Base-by-base conservation (phyloP, 352 stramenopile genomes). In the Phytophthora gonapodyides region DNA sequence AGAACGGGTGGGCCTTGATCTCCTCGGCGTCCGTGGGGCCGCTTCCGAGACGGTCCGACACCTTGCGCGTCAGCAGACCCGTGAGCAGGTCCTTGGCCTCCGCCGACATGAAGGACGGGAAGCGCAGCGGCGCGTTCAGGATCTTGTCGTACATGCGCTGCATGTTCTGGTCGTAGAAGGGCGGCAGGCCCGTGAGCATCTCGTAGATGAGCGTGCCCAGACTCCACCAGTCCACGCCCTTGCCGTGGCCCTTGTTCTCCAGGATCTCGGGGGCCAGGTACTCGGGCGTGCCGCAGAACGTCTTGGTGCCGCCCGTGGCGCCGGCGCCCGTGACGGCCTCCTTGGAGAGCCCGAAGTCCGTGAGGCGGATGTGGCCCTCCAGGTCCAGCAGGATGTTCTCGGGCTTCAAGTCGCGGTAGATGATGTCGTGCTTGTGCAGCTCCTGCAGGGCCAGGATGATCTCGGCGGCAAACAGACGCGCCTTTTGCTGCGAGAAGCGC, bases 321-420 rank as follows among this genome's bases (percentile, higher is more conserved):
- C 82, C 88, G 35, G 87, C 85, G 42, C 91, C 87, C 7, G 83
- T 91, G 12, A 98, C 88, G 8, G 88, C 90, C 51, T 97, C 88
- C 74, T 98, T 98, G 47, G 83, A 96, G n/a, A 98, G 86, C 57
- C 93, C 96, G 64, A 98, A 98, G 72, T 98, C 93, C 17, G 96
- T 98, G 27, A 98, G 74, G 42, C 91, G 88, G 52, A 98, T 89
- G 80, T 98, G 95, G 42, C 93, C 95, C 53, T 97, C 90, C 24
- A 93, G 75, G 64, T 98, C 96, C 33, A 98, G 75, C 51, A 97
- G 76, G 40, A 98, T 94, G 76, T 99, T 98, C 69, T 98, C 94
- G 2, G 96, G 96, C 80, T 99, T 99, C 37, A 98, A 80, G 70
- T 99, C 96, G 75, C 93, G 84, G 80, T 99, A 98, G 35, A 99